These are phyloP conservation scores for Dicorynia guianensis DNA, from an alignment of 306 rosid species.

Conservation along the genomic window DNA sequence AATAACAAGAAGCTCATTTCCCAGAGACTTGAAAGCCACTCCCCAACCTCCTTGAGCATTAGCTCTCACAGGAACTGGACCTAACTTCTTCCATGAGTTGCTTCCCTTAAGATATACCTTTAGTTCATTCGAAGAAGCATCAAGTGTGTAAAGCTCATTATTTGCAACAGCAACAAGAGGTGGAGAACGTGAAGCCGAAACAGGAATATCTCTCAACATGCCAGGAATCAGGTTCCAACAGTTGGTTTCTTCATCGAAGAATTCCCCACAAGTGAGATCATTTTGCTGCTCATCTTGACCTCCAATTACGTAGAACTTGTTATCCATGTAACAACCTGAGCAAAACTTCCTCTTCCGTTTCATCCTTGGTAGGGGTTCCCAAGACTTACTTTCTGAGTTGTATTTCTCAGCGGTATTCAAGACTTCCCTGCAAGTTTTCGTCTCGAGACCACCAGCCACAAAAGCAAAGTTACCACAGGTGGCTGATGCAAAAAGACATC, in stretches of 20 bases:
- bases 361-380: conserved; percentile 79
- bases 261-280: conserved; percentile 65
- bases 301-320: conserved; percentile 74
- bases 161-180: conserved; percentile 78
- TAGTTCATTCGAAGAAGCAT: conserved; percentile 63
- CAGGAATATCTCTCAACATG: conserved; percentile 56
- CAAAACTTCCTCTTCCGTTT: conserved; percentile 54
- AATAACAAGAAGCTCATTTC: conserved; percentile 73
- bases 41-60: conserved; percentile 79
- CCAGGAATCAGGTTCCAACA: conserved; percentile 69
- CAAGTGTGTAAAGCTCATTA: conserved; percentile 68
- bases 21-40: conserved; percentile 84
- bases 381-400: conserved; percentile 52
- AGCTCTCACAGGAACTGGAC: conserved; percentile 69
- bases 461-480: conserved; percentile 60
- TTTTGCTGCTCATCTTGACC: conserved; percentile 58
- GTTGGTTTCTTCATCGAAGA: conserved; percentile 58
- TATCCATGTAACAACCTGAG: conserved; percentile 78
- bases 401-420: conserved; percentile 68
- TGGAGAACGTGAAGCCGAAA: conserved; percentile 50
- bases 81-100: conserved; percentile 75
- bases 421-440: conserved; percentile 39
- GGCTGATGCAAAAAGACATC: conserved; percentile 77
- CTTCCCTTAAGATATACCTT: conserved; percentile 63
- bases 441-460: conserved; percentile 79